Percentiles rank a stretch among this genome's conserved stretches.
Conservation (phyloP, 257 asterid species). For the Haberlea rhodopensis region DNA sequence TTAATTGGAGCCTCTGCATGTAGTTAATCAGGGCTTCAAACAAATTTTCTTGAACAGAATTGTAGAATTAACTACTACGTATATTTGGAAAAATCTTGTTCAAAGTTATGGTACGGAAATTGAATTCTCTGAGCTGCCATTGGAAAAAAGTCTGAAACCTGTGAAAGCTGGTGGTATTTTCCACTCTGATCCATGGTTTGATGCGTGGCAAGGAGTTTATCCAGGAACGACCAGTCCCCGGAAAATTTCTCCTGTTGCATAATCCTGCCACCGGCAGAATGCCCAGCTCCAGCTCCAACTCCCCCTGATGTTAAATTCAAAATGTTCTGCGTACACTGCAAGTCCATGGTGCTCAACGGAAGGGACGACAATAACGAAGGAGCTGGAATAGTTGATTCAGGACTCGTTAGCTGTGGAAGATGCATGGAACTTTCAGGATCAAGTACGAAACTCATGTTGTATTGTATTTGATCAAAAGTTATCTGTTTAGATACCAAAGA, state of each 20-base stretch:
- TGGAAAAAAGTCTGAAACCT: slow-evolving; percentile 33
- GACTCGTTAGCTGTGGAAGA: slow-evolving; percentile 56
- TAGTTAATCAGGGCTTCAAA: neutral
- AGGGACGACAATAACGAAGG: slow-evolving; percentile 34
- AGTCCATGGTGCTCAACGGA: slow-evolving; percentile 29
- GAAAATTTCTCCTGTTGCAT: slow-evolving; percentile 38
- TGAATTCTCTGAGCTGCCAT: slow-evolving; percentile 40
- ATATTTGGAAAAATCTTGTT: slow-evolving; percentile 36
- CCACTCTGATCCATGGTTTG: slow-evolving; percentile 40
- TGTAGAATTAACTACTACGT: slow-evolving; percentile 24
- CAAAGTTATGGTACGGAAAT: slow-evolving; percentile 32
- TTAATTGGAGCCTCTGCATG: neutral
- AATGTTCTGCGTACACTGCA: slow-evolving; percentile 43
- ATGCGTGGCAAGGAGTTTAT: slow-evolving; percentile 60
- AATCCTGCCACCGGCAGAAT: slow-evolving; percentile 16
- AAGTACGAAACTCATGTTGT: slow-evolving; percentile 12
- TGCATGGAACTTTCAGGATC: slow-evolving; percentile 39
- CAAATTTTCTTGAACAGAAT: neutral
- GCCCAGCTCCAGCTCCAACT: neutral
- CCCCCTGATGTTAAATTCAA: slow-evolving; percentile 43
- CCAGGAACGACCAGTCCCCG: slow-evolving; percentile 74
- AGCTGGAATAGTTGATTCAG: slow-evolving; percentile 39
- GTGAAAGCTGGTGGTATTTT: slow-evolving; percentile 39
- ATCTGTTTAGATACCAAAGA: slow-evolving; percentile 32
- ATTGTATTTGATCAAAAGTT: slow-evolving; percentile 24